phyloP scores from a whole-genome alignment of 345 rosid species.

The Salix brachista region DNA sequence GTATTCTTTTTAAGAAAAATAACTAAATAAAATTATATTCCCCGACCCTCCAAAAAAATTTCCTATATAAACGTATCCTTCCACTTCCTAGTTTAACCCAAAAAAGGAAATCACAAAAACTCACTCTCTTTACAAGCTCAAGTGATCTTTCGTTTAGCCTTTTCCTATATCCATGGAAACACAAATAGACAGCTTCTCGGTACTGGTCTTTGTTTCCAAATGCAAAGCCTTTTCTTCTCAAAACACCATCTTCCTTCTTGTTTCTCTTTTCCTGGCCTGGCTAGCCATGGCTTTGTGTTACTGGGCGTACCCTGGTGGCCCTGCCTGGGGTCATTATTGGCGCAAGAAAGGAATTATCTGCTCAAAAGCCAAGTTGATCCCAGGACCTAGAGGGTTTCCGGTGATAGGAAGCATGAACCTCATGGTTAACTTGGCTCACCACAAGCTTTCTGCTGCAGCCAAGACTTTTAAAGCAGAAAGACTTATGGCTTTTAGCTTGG shows the following conservation, averaged over 20 bases:
- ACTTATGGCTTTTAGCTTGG: conserved; percentile 53
- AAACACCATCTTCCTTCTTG: conserved; percentile 13
- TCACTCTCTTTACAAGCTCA: background rate
- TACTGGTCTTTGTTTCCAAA: conserved; percentile 34
- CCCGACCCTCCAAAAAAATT: background rate
- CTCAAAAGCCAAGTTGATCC: conserved; percentile 14
- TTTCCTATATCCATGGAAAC: conserved; percentile 31
- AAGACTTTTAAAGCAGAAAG: conserved; percentile 23
- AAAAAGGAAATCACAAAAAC: conserved; percentile 30
- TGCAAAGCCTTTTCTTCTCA: conserved; percentile 23
- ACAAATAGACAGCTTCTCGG: conserved; percentile 31
- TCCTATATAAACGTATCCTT: conserved; percentile 31
- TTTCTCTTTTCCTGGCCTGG: conserved; percentile 22
- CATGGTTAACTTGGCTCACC: conserved; percentile 51
- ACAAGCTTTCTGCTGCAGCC: conserved; percentile 41
- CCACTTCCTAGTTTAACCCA: conserved; percentile 29
- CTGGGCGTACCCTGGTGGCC: conserved; percentile 50
- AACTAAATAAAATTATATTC: background rate
- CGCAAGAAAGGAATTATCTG: background rate
- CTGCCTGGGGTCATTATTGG: conserved; percentile 45
- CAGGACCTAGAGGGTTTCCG: conserved; percentile 50
- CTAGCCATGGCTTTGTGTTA: conserved; percentile 24
- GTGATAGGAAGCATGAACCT: conserved; percentile 46
- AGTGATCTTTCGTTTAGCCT: background rate
- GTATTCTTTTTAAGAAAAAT: background rate